Percentiles rank a stretch among this genome's conserved stretches.
These are phyloP conservation scores for Rhododendron henanense DNA, from an alignment of 148 eudicot genomes.

Conservation along the genomic window DNA sequence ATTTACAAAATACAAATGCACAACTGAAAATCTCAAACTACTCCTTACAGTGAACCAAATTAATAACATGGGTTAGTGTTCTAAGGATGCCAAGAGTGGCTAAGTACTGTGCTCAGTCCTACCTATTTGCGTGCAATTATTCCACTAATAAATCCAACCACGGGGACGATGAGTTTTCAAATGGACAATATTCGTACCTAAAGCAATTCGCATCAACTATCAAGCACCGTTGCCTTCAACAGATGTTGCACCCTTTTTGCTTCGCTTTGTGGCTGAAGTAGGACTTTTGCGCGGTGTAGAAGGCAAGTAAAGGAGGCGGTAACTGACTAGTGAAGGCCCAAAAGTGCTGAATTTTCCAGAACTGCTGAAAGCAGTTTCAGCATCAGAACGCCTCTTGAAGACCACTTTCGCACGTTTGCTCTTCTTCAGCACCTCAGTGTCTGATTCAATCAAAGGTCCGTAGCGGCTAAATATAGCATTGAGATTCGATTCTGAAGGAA, in stretches of 20 bases:
- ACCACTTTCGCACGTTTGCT: slow-evolving; percentile 62
- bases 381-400: slow-evolving; percentile 60
- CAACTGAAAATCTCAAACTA: neutral
- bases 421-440: slow-evolving; percentile 50
- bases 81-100: neutral
- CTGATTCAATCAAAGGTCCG: slow-evolving; percentile 55
- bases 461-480: slow-evolving; percentile 54
- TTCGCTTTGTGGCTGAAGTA: slow-evolving; percentile 27
- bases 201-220: slow-evolving; percentile 7
- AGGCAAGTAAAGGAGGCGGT: slow-evolving; percentile 49
- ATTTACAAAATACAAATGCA: neutral
- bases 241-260: slow-evolving; percentile 26
- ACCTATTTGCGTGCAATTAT: slow-evolving; percentile 15
- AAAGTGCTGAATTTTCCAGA: slow-evolving; percentile 64
- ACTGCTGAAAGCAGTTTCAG: slow-evolving; percentile 79
- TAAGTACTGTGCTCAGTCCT: slow-evolving; percentile 6
- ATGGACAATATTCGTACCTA: neutral
- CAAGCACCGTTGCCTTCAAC: slow-evolving; percentile 25
- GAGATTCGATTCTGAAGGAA: slow-evolving; percentile 51
- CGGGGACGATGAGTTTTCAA: neutral
- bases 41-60: neutral
- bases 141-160: slow-evolving; percentile 11
- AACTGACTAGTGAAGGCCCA: slow-evolving; percentile 64
- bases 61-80: neutral
- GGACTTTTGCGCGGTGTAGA: slow-evolving; percentile 26